These are phyloP conservation scores for Neurospora sublineolata DNA, from an alignment of 495 filamentous ascomycete species.

Conservation along the genomic window DNA sequence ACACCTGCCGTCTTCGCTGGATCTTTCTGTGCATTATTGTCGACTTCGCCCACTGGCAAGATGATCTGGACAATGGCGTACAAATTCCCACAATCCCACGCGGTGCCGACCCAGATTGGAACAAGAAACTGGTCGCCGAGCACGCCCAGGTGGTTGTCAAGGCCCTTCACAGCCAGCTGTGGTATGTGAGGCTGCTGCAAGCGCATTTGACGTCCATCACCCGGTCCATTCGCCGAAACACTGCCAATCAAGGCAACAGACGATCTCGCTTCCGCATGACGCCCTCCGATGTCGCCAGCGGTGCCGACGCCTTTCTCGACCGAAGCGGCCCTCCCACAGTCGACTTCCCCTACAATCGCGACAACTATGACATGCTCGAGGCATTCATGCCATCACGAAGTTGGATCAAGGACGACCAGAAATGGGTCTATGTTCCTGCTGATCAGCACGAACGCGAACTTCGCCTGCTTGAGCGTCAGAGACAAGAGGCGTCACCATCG, in stretches of 20 bases:
- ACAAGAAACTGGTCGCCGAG: conserved; percentile 25
- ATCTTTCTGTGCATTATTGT: conserved; percentile 38
- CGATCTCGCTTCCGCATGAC: conserved; percentile 37
- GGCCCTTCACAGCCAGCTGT: conserved; percentile 31
- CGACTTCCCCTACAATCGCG: conserved; percentile 40
- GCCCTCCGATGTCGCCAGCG: conserved; percentile 26
- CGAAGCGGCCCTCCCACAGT: conserved; percentile 33
- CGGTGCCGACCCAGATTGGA: conserved; percentile 35
- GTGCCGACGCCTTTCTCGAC: conserved; percentile 36
- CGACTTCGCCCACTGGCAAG: conserved; percentile 45
- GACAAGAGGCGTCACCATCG: background rate
- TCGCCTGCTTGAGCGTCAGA: conserved; percentile 7
- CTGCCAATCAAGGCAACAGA: conserved; percentile 34
- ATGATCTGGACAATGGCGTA: conserved; percentile 34
- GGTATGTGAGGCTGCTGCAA: conserved; percentile 40
- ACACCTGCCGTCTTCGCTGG: conserved; percentile 42
- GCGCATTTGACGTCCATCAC: conserved; percentile 38
- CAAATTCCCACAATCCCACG: conserved; percentile 40
- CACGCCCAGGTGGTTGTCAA: conserved; percentile 30
- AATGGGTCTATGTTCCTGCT: conserved; percentile 34
- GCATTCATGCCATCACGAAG: conserved; percentile 36
- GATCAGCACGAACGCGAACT: conserved; percentile 33
- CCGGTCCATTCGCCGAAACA: conserved; percentile 38
- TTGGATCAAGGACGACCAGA: conserved; percentile 26
- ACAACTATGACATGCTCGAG: conserved; percentile 44